Percentiles rank a stretch among this genome's conserved stretches.
Evolutionary conservation across 2,329 filamentous ascomycete species (phyloP).

Genomic region (Coccinonectria pachysandricola): DNA sequence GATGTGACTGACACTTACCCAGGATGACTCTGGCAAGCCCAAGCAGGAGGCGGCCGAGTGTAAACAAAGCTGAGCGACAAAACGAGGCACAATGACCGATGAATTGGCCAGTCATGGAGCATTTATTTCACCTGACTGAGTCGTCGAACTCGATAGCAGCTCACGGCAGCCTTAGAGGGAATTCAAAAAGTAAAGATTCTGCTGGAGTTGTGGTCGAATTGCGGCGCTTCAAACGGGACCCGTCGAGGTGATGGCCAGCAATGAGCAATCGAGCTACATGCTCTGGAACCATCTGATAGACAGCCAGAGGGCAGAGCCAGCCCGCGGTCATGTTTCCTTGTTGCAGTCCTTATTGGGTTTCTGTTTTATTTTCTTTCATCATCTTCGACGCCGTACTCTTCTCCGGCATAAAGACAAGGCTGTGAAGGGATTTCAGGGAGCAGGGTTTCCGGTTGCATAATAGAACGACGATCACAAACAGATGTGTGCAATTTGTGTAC

Average conservation of each 20-base stretch:
- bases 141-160: no score
- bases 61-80: conserved; percentile 70
- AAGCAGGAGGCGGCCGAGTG: conserved; percentile 93
- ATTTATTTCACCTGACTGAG: no score
- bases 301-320: conserved; percentile 10
- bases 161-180: no score
- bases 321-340: conserved; percentile 1
- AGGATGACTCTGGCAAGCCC: conserved; percentile 82
- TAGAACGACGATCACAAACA: conserved; percentile 21
- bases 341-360: neutral
- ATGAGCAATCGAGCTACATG: conserved; percentile 15
- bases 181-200: no score
- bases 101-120: conserved; percentile 14
- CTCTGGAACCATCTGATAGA: conserved; percentile 19
- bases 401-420: conserved; percentile 17
- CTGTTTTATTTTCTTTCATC: conserved; percentile 2
- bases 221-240: conserved; percentile 19
- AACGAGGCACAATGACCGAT: conserved; percentile 25
- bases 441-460: conserved; percentile 20
- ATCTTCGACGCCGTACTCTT: conserved; percentile 13
- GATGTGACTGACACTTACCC: no score
- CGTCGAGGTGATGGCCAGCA: conserved; percentile 19
- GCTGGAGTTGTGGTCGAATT: no score
- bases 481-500: no score
- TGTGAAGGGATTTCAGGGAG: conserved; percentile 17